Evolutionary conservation across 2,329 filamentous ascomycete species (phyloP), one percentile per base, ranked within the genome.

Genomic region (Monilinia vaccinii-corymbosi): DNA sequence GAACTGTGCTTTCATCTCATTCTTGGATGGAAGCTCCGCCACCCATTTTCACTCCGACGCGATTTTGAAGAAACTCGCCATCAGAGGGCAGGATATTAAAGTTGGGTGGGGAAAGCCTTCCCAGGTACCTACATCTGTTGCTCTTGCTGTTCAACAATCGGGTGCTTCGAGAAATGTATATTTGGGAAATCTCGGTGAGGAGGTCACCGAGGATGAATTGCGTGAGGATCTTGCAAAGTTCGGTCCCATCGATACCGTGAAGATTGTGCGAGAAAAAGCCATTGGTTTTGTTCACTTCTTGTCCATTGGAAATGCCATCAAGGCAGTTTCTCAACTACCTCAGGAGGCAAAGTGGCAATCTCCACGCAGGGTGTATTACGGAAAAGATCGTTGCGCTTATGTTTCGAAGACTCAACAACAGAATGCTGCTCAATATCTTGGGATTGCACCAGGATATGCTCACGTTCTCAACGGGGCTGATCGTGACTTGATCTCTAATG

Each of bases 1-100:
- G 89, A 99, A 97, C 81, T 99, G 94, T 72, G 94, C 94, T 61
- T 99, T 99, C 80, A 97, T 99, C 73, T 99, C 94, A 9, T 99
- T 99, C 79, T 81, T 99, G 66, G 94, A 99, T 72, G 91, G 92
- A 70, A 96, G 92, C 77, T 97, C 94, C 34, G 94, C 94, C 60
- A 97, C 93, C 25, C 94, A 99, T 74, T 99, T 99, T 78, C 94
- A 99, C 79, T 99, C 94, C 23, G 94, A 99, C 80, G 94, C 94
- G 68, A 99, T 99, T 76, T 83, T 99, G 82, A 99, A 99, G 81
- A 99, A 97, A 81, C 84, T 99, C 73, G 92, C 92, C 70, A 96
- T 99, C 78, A 92, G 96, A 76, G 93, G 93, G 31, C 94, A 97
- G 78, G 94, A 99, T 74, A 97, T 99, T 79, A 99, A 99, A 81